phyloP scores from a whole-genome alignment of 768 basidiomycete genomes.

The Boletus huronensis region DNA sequence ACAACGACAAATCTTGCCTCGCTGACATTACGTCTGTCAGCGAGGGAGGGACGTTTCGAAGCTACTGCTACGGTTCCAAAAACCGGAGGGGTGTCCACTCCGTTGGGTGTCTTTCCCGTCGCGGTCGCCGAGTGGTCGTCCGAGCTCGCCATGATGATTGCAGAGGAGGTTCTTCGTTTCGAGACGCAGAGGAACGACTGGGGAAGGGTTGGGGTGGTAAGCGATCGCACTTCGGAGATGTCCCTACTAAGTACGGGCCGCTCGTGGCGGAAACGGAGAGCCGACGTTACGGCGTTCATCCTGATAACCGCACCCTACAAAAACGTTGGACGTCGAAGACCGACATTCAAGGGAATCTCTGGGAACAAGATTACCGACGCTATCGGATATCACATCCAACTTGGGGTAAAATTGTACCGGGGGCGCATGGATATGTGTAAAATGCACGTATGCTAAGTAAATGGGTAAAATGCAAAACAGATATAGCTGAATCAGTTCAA shows the following conservation, averaged over 20 bases:
- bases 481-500: conserved; percentile 6
- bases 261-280: too few relatives aligned
- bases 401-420: background rate
- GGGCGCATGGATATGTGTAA: conserved; percentile 2
- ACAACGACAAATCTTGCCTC: conserved; percentile 40
- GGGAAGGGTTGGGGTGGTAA: too few relatives aligned
- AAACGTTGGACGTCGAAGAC: background rate
- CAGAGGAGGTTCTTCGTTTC: too few relatives aligned
- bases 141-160: background rate
- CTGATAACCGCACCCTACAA: conserved; percentile 4
- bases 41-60: background rate
- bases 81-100: too few relatives aligned
- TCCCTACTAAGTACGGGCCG: too few relatives aligned
- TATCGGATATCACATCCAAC: background rate
- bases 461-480: conserved; percentile 16
- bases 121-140: too few relatives aligned
- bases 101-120: background rate
- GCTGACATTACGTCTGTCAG: background rate
- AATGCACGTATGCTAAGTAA: conserved; percentile 19
- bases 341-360: background rate
- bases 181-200: too few relatives aligned
- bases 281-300: background rate
- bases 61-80: background rate
- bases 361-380: conserved; percentile 1
- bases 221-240: background rate